These are phyloP conservation scores for Penicillium bovifimosum DNA, from an alignment of 495 filamentous ascomycete genomes.

Conservation along the genomic window DNA sequence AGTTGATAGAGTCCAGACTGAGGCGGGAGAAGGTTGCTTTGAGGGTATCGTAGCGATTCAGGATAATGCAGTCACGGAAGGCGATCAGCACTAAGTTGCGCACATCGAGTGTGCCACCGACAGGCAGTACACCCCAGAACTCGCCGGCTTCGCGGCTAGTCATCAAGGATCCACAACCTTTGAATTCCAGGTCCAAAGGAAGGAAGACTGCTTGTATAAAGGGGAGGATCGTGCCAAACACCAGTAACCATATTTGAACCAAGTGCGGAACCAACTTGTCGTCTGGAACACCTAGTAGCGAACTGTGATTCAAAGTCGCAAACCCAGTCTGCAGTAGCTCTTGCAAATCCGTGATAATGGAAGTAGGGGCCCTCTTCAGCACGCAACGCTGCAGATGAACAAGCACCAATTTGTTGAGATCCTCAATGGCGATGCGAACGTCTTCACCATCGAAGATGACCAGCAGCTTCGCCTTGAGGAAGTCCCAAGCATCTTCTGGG, in stretches of 20 bases:
- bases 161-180: conserved; percentile 75
- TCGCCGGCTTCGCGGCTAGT: conserved; percentile 68
- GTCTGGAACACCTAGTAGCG: conserved; percentile 67
- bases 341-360: conserved; percentile 72
- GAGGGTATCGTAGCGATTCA: conserved; percentile 78
- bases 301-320: conserved; percentile 69
- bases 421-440: conserved; percentile 82
- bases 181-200: conserved; percentile 90
- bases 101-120: conserved; percentile 65
- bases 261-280: conserved; percentile 79
- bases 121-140: conserved; percentile 69
- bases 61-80: conserved; percentile 82
- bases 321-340: conserved; percentile 82
- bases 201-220: conserved; percentile 97
- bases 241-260: conserved; percentile 88
- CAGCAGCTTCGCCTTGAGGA: conserved; percentile 83
- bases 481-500: conserved; percentile 91
- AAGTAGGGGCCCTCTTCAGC: conserved; percentile 56
- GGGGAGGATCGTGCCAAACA: conserved; percentile 83
- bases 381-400: conserved; percentile 76
- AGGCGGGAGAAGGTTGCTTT: conserved; percentile 88
- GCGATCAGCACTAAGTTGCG: conserved; percentile 82
- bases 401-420: conserved; percentile 84
- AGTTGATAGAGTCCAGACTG: conserved; percentile 73
- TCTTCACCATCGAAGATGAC: conserved; percentile 92